Evolutionary conservation across 1,284 basidiomycete species (phyloP), one percentile per base, ranked within the genome.

Genomic region (Boletus semigastroideus): DNA sequence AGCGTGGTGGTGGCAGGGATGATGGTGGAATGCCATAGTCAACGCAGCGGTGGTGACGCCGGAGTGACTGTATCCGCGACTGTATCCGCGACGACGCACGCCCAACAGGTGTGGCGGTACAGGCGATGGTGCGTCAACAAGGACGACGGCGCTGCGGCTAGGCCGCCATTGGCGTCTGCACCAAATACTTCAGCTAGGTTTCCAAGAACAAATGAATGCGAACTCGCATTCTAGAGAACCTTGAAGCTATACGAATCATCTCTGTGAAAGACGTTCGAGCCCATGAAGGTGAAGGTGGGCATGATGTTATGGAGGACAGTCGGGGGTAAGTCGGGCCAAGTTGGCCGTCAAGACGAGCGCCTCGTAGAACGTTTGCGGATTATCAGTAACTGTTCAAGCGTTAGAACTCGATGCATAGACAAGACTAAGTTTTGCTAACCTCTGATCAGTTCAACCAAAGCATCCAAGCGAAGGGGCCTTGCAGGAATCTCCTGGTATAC

Each of bases 261-360:
- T 42, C 95, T 82, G 68, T 98, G 94, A 74, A 99, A 89, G 20
- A 98, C 87, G 54, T 94, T 94, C 9, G 93, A 91, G 27, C 97
- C 96, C 88, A 99, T 98, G 74, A 98, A 99, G 0, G 96, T 98
- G 74, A 99, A 98, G 52, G 99, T 89, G 7, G 97, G 95, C 94
- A 99, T 98, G 54, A 98, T 83, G 63, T 97, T 94, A 68, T 93
- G 93, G 28, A 98, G 77, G 14, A 97, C 92, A 9, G 53, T 96
- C 93, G 0, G 95, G 94, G 1, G 89, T 86, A 41, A 98, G 76
- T 28, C 85, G 81, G 2, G 94, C 91, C 46, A 99, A 74, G 56
- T 80, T 87, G 4, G 94, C 87, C 69, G 98, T 87, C 27, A 98
- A 78, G n/a, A 98, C 76, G 3, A 99, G 76, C 0, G 94, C 93